Base-by-base conservation (phyloP, 139 green algal species). In the Chlorella sp. region DNA sequence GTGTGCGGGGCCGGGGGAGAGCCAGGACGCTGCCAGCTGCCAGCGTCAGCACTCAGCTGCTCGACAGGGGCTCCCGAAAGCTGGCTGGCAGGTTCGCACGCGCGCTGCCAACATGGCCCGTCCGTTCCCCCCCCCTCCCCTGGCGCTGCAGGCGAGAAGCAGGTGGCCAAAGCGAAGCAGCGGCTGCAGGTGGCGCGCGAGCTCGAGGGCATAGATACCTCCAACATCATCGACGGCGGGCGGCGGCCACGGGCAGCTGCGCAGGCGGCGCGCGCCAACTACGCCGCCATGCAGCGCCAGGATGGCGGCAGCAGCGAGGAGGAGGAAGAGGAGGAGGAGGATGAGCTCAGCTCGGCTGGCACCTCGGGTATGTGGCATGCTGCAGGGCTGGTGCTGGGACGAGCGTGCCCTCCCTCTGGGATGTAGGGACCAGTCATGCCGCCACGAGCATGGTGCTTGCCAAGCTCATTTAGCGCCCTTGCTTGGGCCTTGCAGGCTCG, bases 181-280 rank as follows among this genome's bases (percentile, higher is more conserved):
- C 72, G 64, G 56, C 71, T 93, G 38, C 70, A 85, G 51, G 56
- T 77, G 43, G 68, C 91, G 66, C 69, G 83, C 3, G 90, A 94
- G 56, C 61, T 94, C 62, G 90, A 94, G 11, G 90, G 90, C 36
- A 94, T 94, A 61, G 90, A 94, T 80, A 87, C 76, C 6, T 89
- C 78, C 72, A 94, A 94, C 82, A 94, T 94, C 81, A 82, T 94
- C 21, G 70, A 76, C 21, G 74, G 50, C 8, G 81, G 86, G 25
- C 60, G 83, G 23, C 72, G 77, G 8, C 77, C 59, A 38, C 5
- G 19, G 60, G 12, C 60, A 67, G 21, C 55, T n/a, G 25, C 56
- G n/a, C 67, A 70, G 48, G 65, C 56, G 23, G 46, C 33, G 14
- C 53, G 64, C 74, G 63, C 56, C 33, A 48, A 73, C 23, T 61